These are phyloP conservation scores for Amesomyces nigricolor DNA, from an alignment of 2,329 filamentous ascomycete genomes.

Conservation along the genomic window DNA sequence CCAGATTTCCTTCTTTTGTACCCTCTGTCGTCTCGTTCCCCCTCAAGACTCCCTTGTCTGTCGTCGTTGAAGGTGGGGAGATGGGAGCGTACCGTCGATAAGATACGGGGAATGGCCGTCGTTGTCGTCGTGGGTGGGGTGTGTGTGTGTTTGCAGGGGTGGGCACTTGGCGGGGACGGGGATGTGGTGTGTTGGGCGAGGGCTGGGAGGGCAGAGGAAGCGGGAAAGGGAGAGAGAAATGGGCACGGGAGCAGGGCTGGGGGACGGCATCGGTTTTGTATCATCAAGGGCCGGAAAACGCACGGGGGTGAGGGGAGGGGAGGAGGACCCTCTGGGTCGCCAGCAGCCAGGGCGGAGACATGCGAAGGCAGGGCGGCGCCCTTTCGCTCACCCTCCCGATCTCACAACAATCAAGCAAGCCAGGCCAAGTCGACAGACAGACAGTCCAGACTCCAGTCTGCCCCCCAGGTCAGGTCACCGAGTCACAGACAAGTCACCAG, in stretches of 20 bases:
- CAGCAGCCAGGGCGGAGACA: slow-evolving; percentile 19
- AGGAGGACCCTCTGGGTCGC: not conserved
- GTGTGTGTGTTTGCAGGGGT: not conserved
- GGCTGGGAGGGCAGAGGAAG: slow-evolving; percentile 1
- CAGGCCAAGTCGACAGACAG: slow-evolving; percentile 1
- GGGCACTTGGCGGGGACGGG: slow-evolving; percentile 6
- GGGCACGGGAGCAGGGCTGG: slow-evolving; percentile 11
- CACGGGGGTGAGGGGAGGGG: slow-evolving; percentile 12
- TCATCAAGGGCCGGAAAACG: slow-evolving; percentile 17
- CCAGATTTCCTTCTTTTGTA: not conserved
- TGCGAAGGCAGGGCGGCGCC: slow-evolving; percentile 12
- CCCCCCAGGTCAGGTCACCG: slow-evolving; percentile 19
- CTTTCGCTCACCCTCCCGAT: not conserved
- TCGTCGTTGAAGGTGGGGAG: slow-evolving; percentile 2
- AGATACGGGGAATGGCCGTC: not conserved
- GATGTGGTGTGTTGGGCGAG: not conserved
- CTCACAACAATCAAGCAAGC: not conserved
- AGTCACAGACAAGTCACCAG: slow-evolving; percentile 19
- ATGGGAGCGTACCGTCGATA: slow-evolving; percentile 7
- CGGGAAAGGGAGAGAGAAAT: slow-evolving; percentile 8
- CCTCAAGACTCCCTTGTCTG: not conserved
- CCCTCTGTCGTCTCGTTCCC: not conserved
- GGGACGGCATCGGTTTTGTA: slow-evolving; percentile 28
- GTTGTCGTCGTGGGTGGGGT: slow-evolving; percentile 3
- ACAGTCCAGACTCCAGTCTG: slow-evolving; percentile 2